Percentiles rank a stretch among this genome's conserved stretches.
These are phyloP conservation scores for Gentiana macrophylla DNA, from an alignment of 257 asterid genomes.

Conservation along the genomic window DNA sequence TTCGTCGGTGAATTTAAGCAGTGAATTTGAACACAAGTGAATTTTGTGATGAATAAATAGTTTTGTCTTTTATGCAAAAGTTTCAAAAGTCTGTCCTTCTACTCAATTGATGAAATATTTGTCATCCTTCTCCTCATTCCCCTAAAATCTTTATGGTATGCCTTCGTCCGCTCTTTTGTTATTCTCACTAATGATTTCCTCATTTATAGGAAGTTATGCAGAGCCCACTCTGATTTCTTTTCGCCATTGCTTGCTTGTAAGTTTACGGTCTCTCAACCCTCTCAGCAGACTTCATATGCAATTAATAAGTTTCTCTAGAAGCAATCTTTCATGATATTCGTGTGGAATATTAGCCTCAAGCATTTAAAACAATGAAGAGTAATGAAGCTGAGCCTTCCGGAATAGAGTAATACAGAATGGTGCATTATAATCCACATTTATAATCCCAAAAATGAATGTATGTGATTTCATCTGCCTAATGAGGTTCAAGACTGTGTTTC, in stretches of 20 bases:
- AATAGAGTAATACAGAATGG: conserved; percentile 36
- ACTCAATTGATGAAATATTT: too few relatives aligned
- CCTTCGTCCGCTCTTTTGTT: conserved; percentile 17
- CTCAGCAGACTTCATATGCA: conserved; percentile 40
- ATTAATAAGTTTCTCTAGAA: too few relatives aligned
- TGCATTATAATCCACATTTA: conserved; percentile 32
- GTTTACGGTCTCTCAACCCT: conserved; percentile 43
- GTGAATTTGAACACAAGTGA: too few relatives aligned
- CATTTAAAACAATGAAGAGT: conserved; percentile 32
- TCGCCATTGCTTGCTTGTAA: conserved; percentile 39
- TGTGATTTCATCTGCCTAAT: too few relatives aligned
- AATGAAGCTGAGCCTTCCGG: conserved; percentile 33
- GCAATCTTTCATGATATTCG: too few relatives aligned
- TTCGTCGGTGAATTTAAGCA: too few relatives aligned
- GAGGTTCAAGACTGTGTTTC: too few relatives aligned
- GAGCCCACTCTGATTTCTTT: conserved; percentile 21
- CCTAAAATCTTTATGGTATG: conserved; percentile 27
- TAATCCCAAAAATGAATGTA: conserved; percentile 24
- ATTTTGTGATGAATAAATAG: too few relatives aligned
- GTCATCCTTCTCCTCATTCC: too few relatives aligned
- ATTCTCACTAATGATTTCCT: conserved; percentile 25
- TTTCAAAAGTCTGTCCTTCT: too few relatives aligned
- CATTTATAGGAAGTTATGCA: conserved; percentile 31
- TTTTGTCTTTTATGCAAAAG: too few relatives aligned
- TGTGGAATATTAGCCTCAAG: too few relatives aligned